Conservation (phyloP, 768 basidiomycete genomes). For the Boletus sp. region DNA sequence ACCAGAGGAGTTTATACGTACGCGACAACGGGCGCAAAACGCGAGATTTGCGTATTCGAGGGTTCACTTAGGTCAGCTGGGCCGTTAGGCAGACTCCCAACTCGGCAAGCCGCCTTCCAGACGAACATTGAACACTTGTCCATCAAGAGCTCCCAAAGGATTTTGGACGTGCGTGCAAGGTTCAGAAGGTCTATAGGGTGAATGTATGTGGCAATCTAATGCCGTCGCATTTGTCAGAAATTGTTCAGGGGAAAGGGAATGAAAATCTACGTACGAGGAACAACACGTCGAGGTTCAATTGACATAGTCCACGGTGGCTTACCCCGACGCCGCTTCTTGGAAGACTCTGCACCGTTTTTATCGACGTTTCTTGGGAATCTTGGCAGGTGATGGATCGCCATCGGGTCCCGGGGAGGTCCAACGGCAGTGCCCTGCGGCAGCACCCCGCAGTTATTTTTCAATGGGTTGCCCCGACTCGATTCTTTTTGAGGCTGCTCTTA, state of each 20-base stretch:
- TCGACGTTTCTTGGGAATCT: background rate
- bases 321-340: background rate
- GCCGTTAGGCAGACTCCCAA: conserved; percentile 38
- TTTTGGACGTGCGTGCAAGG: conserved; percentile 37
- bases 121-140: conserved; percentile 23
- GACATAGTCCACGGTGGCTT: background rate
- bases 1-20: background rate
- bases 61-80: conserved; percentile 42
- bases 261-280: background rate
- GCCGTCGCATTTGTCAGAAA: background rate
- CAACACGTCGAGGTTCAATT: conserved; percentile 7
- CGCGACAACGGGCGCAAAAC: conserved; percentile 23
- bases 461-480: too few relatives aligned
- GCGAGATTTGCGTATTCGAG: conserved; percentile 41
- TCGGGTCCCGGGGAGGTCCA: background rate
- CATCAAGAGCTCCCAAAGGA: conserved; percentile 37
- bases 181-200: conserved; percentile 26
- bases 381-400: background rate
- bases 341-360: background rate
- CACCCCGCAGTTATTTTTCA: too few relatives aligned
- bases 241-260: too few relatives aligned
- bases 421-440: too few relatives aligned
- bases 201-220: conserved; percentile 38
- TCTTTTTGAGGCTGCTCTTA: background rate
- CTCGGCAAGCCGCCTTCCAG: conserved; percentile 26